Conservation (phyloP, 331 rosid species). For the Prunus yedoensis region DNA sequence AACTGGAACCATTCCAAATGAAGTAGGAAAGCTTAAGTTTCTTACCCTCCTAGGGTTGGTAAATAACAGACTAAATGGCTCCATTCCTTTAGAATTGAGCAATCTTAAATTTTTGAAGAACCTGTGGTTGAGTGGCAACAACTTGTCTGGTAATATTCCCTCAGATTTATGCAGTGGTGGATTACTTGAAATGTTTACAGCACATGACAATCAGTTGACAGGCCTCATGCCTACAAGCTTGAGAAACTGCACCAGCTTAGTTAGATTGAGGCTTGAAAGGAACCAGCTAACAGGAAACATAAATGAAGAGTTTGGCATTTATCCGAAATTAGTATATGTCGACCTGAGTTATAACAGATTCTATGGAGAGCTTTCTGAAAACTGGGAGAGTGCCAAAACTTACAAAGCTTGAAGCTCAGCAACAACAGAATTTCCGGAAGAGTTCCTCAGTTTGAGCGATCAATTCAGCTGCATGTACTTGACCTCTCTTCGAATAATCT, state of each 20-base stretch:
- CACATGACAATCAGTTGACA: conserved; percentile 12
- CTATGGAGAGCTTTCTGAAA: conserved; percentile 21
- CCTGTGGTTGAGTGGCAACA: conserved; percentile 15
- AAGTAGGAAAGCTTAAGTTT: conserved; percentile 14
- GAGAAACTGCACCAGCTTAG: conserved; percentile 24
- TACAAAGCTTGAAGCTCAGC: conserved; percentile 19
- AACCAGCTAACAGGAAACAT: conserved; percentile 20
- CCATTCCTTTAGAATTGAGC: conserved; percentile 17
- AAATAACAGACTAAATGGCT: not conserved
- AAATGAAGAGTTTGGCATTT: conserved; percentile 17
- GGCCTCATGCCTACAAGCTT: conserved; percentile 26
- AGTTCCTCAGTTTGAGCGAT: conserved; percentile 13
- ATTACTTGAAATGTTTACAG: conserved; percentile 11
- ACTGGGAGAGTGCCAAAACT: conserved; percentile 14
- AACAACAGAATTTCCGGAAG: conserved; percentile 18
- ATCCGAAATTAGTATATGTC: conserved; percentile 2
- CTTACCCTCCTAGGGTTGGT: conserved; percentile 9
- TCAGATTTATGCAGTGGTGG: conserved; percentile 3
- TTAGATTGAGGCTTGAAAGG: conserved; percentile 23
- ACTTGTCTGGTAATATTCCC: conserved; percentile 21
- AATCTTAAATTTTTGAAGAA: conserved; percentile 17
- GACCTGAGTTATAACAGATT: conserved; percentile 22
- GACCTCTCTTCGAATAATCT: conserved; percentile 19
- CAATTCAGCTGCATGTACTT: conserved; percentile 18
- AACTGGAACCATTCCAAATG: conserved; percentile 16